A percentile compares a stretch with the other conserved stretches of the same genome.
phyloP scores from a whole-genome alignment of 2,329 filamentous ascomycete species.

The Botrytis porri region DNA sequence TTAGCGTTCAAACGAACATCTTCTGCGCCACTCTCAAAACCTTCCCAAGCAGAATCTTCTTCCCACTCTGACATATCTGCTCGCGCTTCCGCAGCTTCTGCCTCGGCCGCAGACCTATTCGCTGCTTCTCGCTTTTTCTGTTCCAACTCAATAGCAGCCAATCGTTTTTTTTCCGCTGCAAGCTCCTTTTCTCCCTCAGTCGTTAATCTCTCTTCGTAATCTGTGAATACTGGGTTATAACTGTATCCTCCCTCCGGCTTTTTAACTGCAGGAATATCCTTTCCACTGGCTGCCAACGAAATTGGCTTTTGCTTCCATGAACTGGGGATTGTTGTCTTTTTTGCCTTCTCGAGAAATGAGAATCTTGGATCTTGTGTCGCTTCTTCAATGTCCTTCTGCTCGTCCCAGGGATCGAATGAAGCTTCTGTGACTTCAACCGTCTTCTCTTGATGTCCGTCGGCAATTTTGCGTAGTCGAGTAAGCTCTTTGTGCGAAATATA shows the following conservation, averaged over 20 bases:
- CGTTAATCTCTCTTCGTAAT: constrained; percentile 75
- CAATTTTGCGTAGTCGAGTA: constrained; percentile 71
- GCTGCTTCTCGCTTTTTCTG: constrained; percentile 65
- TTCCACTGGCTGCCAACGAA: constrained; percentile 79
- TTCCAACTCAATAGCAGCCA: constrained; percentile 65
- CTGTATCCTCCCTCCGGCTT: constrained; percentile 80
- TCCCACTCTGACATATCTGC: constrained; percentile 69
- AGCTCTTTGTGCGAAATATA: constrained; percentile 87
- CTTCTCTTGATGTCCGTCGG: constrained; percentile 61
- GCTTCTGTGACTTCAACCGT: constrained; percentile 53
- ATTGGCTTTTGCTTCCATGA: constrained; percentile 76
- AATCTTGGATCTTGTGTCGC: constrained; percentile 51
- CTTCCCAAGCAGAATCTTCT: constrained; percentile 89
- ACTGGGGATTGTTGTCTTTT: constrained; percentile 66
- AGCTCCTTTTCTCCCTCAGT: constrained; percentile 76
- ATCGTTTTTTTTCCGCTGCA: constrained; percentile 71
- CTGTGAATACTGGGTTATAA: constrained; percentile 86
- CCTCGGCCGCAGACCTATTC: constrained; percentile 66
- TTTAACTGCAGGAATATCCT: constrained; percentile 71
- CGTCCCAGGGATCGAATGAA: constrained; percentile 77
- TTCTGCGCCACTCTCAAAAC: constrained; percentile 77
- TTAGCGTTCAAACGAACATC: constrained; percentile 65
- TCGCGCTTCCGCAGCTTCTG: constrained; percentile 68
- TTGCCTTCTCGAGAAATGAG: constrained; percentile 64
- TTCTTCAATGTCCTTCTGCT: constrained; percentile 45